Evolutionary conservation across 2,329 filamentous ascomycete genomes (phyloP).

Genomic region (Aureobasidium sp.): DNA sequence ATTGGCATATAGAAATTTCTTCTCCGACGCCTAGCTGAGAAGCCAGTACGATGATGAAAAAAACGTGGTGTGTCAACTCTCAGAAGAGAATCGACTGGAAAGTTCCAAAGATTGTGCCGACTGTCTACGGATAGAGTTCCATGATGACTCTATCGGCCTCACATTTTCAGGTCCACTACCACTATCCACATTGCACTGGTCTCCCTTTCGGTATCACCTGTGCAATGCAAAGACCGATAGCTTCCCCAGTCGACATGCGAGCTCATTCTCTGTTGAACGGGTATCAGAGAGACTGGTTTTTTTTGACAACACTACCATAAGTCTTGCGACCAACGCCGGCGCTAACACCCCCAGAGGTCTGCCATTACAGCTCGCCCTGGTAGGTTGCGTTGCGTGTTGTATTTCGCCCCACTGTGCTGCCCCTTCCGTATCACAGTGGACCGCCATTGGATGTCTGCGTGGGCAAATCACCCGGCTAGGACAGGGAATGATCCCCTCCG

Average conservation of each 20-base stretch:
- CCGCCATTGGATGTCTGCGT: neutral
- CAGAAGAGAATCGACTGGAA: neutral
- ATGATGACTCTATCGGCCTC: neutral
- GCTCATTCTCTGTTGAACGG: neutral
- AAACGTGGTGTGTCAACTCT: neutral
- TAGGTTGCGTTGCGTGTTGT: neutral
- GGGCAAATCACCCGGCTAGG: constrained; percentile 1
- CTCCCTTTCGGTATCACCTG: no score
- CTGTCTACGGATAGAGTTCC: constrained; percentile 1
- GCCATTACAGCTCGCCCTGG: neutral
- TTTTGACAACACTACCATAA: neutral
- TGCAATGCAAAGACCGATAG: neutral
- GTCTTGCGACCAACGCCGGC: neutral
- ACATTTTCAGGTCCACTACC: neutral
- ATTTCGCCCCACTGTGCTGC: constrained; percentile 8
- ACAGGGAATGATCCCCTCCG: neutral
- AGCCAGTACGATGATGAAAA: constrained; percentile 9
- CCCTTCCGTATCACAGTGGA: constrained; percentile 1
- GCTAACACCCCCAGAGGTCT: neutral
- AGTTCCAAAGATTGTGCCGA: constrained; percentile 1
- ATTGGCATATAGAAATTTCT: neutral
- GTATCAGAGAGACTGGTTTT: neutral
- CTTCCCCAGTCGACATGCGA: neutral
- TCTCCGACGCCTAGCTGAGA: constrained; percentile 4
- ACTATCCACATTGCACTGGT: neutral